These are phyloP conservation scores for Pinus tabuliformis DNA, from an alignment of 75 land plant species.

Conservation along the genomic window DNA sequence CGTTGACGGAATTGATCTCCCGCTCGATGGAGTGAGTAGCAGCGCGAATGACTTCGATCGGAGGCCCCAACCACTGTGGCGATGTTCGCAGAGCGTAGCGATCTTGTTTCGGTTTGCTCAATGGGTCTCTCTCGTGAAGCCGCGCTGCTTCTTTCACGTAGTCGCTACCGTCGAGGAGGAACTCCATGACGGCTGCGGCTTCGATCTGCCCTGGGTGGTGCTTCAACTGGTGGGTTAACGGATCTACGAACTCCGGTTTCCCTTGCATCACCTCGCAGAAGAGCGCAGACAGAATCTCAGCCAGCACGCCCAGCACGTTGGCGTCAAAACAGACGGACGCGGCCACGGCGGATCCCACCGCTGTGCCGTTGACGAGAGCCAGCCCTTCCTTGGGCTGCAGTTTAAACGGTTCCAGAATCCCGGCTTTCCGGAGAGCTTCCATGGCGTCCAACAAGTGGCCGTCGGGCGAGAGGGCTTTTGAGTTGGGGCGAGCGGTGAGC, in stretches of 20 bases:
- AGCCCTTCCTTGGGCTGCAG: constrained; percentile 32
- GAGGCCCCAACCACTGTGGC: constrained; percentile 18
- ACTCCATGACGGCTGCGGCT: constrained; percentile 28
- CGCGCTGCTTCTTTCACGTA: constrained; percentile 4
- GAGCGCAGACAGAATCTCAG: constrained; percentile 19
- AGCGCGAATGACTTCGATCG: constrained; percentile 7
- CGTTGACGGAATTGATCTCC: constrained; percentile 35
- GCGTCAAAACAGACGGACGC: constrained; percentile 28
- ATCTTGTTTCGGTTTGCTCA: constrained; percentile 51
- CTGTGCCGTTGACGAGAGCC: constrained; percentile 21
- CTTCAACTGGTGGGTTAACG: constrained; percentile 17
- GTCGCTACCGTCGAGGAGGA: constrained; percentile 10
- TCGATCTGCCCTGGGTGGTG: constrained; percentile 31
- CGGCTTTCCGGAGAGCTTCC: constrained; percentile 13
- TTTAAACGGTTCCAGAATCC: constrained; percentile 17
- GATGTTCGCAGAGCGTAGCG: constrained; percentile 35
- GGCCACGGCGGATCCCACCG: constrained; percentile 20
- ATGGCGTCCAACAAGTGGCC: constrained; percentile 5
- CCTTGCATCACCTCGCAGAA: constrained; percentile 33
- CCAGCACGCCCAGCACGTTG: constrained; percentile 20
- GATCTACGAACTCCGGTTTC: constrained; percentile 17
- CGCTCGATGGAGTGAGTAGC: constrained; percentile 22
- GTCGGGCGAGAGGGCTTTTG: constrained; percentile 11
- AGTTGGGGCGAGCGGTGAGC: constrained; percentile 26
- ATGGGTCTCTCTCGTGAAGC: constrained; percentile 38